Evolutionary conservation across 257 asterid genomes (phyloP), one percentile per base, ranked within the genome.

Genomic region (Fraxinus pennsylvanica): DNA sequence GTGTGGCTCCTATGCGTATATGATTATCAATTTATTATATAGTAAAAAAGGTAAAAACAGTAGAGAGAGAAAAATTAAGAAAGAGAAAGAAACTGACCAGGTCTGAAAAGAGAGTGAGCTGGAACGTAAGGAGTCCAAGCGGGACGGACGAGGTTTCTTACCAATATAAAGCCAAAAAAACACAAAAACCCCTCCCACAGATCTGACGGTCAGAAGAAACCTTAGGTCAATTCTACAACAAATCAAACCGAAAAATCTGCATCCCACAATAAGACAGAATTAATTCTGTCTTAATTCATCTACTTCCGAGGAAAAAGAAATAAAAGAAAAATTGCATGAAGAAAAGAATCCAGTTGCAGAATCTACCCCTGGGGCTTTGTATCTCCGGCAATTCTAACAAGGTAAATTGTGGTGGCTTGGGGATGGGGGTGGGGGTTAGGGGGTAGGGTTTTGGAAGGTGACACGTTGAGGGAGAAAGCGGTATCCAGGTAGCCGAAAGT

Each of bases 381-480:
- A 25, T 63, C 69, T 63, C 69, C 19, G 69, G 69, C 69, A 27
- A 63, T 73, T 12, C 79, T 17, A 13, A 15, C 69, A 72, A 69
- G 25, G 68, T 25, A 5, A 65, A 27, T 71, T 38, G 66, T 15
- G 65, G 21, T 41, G 76, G 17, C 8, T 3, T 0, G 13, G 32
- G 14, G 71, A 69, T 1, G 47, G 4, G 30, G 6, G 14, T 9
- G 2, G 69, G 68, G 33, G 32, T 45, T 41, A 21, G 52, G 76
- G 65, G 30, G 67, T 83, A 82, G 88, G 88, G 84, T 76, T 76
- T 76, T 78, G 9, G 86, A 85, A 82, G 87, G 78, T 84, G 91
- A 90, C 94, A 87, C 92, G 91, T 87, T 87, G 91, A 82, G 36
- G 39, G 21, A 73, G 80, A 77, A 68, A 81, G 77, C 41, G 79